Conservation (phyloP, 2,329 filamentous ascomycete genomes). For the Epichloe coenophiala region DNA sequence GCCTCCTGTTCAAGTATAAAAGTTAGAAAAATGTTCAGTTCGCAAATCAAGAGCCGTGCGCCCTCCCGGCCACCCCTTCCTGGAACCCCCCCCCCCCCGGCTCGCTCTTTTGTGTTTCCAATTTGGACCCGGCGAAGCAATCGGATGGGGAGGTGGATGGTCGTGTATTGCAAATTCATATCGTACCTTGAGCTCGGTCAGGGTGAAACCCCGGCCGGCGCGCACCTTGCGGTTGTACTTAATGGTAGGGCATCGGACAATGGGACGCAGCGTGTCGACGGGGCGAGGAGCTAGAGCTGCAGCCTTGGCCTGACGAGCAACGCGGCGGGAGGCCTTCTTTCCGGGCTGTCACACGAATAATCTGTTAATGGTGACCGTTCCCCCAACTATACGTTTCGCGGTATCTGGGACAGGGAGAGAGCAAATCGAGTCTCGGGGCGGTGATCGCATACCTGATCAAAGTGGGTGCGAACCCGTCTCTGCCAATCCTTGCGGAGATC, state of each 20-base stretch:
- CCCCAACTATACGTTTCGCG: background rate
- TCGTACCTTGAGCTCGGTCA: slow-evolving; percentile 92
- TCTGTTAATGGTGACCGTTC: background rate
- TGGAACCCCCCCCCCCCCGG: background rate
- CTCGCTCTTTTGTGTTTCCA: background rate
- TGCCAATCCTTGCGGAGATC: slow-evolving; percentile 99
- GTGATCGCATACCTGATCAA: slow-evolving; percentile 76
- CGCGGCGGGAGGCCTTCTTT: slow-evolving; percentile 85
- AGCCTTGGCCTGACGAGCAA: slow-evolving; percentile 88
- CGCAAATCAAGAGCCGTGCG: background rate
- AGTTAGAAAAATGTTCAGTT: slow-evolving; percentile 18
- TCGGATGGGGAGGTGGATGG: background rate
- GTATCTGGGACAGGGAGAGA: background rate
- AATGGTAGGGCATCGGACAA: slow-evolving; percentile 94
- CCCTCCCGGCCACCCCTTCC: background rate
- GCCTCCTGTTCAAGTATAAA: slow-evolving; percentile 57
- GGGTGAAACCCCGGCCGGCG: slow-evolving; percentile 92
- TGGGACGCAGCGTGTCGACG: slow-evolving; percentile 88
- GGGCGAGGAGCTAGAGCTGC: slow-evolving; percentile 90
- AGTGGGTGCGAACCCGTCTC: slow-evolving; percentile 96
- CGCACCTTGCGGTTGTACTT: slow-evolving; percentile 99
- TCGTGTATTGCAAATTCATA: background rate
- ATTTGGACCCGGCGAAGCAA: background rate
- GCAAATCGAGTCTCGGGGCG: background rate
- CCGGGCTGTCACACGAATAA: slow-evolving; percentile 51